Evolutionary conservation across 305 asterid species (phyloP), one percentile per base, ranked within the genome.

Genomic region (Solanum hybrid): DNA sequence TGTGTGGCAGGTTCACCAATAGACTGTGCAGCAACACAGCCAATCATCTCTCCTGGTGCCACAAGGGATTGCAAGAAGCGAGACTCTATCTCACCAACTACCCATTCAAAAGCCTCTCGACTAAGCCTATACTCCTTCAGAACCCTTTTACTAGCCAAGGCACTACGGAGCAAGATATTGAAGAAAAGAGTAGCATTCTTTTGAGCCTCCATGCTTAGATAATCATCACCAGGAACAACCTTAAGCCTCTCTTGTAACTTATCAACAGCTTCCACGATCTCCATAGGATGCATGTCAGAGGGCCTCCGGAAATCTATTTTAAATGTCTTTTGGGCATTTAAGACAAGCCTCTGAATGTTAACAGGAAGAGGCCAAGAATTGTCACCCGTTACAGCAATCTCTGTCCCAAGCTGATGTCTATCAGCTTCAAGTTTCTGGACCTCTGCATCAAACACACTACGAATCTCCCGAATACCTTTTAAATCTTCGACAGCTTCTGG

Each of bases 1-100:
- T 97, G 99, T 4, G 99, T 97, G 14, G 99, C 99, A 66, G 99
- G 99, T 90, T 97, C 99, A 89, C 99, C 99, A 88, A 97, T 97
- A 78, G 99, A 97, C 88, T 97, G 99, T 51, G 99, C 99, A 79
- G 99, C 99, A 92, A 97, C 98, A 91, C 98, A 95, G 51, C 99
- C 99, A 78, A 97, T 97, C 99, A 97, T 97, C 93, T 97, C 99
- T 26, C 99, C 99, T 22, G 99, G 94, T 60, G 98, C 99, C 81
- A 97, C 99, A 81, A 97, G 98, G 14, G 99, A 97, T 93, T 98
- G 99, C 90, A 96, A 91, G 91, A 98, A 98, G 77, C 99, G 99
- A 37, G 99, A 95, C 92, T 98, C 99, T 69, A 98, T 95, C 94
- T 98, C 99, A 32, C 99, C 99, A 89, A 96, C 91, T 88, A 98